Base-by-base conservation (phyloP, 257 asterid species). In the Solanum microdontum region DNA sequence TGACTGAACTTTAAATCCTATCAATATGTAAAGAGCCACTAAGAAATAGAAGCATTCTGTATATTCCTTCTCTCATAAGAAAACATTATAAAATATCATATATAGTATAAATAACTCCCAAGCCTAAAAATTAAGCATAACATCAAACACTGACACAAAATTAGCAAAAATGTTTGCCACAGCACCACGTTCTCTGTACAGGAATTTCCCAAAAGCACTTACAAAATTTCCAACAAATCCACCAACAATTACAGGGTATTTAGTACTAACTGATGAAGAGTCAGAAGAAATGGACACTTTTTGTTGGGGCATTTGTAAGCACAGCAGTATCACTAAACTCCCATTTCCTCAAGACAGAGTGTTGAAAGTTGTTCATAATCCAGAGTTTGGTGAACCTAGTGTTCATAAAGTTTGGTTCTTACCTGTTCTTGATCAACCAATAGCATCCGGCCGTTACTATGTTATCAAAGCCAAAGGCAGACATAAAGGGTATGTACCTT, bases 281-380 rank as follows among this genome's bases (percentile, higher is more conserved):
- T 93, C 97, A 1, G 94, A 92, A 89, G 87, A 91, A 7, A 86
- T 91, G 92, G 93, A 89, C 66, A 89, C 94, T 8, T 92, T 69
- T 30, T 96, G 98, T 83, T 96, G 93, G 60, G 97, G 99, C 21
- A 45, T 95, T 11, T 93, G 89, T 90, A 91, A 74, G 88, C 91
- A 86, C 24, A 89, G 87, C 89, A 90, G 84, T 70, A 91, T 96
- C 89, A 92, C 75, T 23, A 91, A 89, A 43, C 91, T 94, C 4
- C 99, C 98, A 6, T 96, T 96, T 87, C 98, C 99, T 86, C 94
- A 94, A 2, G 98, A 95, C 92, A 95, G 92, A 91, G 88, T 95
- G 87, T 89, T 96, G 93, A 92, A 93, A 70, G 93, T 96, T 87
- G 94, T 96, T 70, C 95, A 94, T 88, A 88, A 93, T 17, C 86